Evolutionary conservation across 345 rosid genomes (phyloP).

Genomic region (Populus ilicifolia): DNA sequence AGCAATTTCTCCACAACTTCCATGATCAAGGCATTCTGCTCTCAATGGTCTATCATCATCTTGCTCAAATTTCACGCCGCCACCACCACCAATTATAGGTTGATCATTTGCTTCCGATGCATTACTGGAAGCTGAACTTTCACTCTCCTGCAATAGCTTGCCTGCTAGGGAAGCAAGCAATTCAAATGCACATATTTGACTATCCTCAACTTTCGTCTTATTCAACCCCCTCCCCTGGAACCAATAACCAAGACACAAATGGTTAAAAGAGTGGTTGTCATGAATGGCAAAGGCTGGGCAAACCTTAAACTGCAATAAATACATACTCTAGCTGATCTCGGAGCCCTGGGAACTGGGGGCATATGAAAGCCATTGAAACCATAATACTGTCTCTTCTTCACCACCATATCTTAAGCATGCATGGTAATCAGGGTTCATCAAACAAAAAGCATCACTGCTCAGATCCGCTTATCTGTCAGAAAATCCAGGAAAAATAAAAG

Average conservation of each 20-base stretch:
- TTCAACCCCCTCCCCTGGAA: slow-evolving; percentile 49
- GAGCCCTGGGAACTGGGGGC: slow-evolving; percentile 58
- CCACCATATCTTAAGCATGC: slow-evolving; percentile 66
- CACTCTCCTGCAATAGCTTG: slow-evolving; percentile 73
- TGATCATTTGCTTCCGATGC: slow-evolving; percentile 57
- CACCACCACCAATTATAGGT: slow-evolving; percentile 25
- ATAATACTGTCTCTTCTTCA: slow-evolving; percentile 57
- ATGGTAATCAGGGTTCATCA: slow-evolving; percentile 32
- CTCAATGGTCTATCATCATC: slow-evolving; percentile 37
- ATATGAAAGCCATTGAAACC: slow-evolving; percentile 55
- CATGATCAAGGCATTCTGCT: slow-evolving; percentile 42
- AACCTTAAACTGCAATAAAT: slow-evolving; percentile 1
- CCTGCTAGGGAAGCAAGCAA: slow-evolving; percentile 89
- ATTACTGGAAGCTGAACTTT: slow-evolving; percentile 70
- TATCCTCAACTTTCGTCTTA: slow-evolving; percentile 40
- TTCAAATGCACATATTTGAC: slow-evolving; percentile 64
- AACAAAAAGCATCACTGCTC: slow-evolving; percentile 13
- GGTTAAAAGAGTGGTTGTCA: slow-evolving; percentile 19
- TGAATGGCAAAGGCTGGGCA: slow-evolving; percentile 1
- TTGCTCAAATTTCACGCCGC: slow-evolving; percentile 35
- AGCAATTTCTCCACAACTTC: slow-evolving; percentile 38
- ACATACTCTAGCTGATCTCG: slow-evolving; percentile 81
- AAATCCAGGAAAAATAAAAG: slow-evolving; percentile 18
- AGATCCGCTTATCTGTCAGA: slow-evolving; percentile 32
- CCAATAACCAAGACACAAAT: slow-evolving; percentile 15